These are phyloP conservation scores for Ceratobasidium theobromae DNA, from an alignment of 1,284 basidiomycete species.

Conservation along the genomic window DNA sequence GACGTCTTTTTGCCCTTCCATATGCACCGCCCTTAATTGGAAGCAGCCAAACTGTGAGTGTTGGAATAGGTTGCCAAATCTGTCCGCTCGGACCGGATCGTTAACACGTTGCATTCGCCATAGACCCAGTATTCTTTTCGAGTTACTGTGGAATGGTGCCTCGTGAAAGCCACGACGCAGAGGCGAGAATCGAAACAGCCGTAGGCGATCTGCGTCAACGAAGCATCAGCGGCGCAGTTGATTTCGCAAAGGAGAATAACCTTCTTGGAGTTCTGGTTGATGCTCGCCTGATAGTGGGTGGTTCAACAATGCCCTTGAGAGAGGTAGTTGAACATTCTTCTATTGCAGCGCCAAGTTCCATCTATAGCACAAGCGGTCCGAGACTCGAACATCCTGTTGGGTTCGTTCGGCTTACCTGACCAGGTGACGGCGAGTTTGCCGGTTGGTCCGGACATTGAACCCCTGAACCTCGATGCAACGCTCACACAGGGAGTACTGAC, in stretches of 20 bases:
- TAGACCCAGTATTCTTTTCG: slow-evolving; percentile 95
- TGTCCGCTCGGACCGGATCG: slow-evolving; percentile 29
- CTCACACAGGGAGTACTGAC: slow-evolving; percentile 26
- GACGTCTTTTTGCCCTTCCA: slow-evolving; percentile 83
- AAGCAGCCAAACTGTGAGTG: slow-evolving; percentile 95
- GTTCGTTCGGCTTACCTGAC: slow-evolving; percentile 54
- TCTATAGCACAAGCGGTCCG: slow-evolving; percentile 83
- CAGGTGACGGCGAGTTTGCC: slow-evolving; percentile 1
- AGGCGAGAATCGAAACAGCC: slow-evolving; percentile 31
- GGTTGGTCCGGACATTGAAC: slow-evolving; percentile 18
- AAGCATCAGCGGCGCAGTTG: slow-evolving; percentile 88
- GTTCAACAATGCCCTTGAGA: slow-evolving; percentile 34
- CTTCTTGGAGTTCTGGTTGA: slow-evolving; percentile 91
- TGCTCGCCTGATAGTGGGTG: slow-evolving; percentile 78
- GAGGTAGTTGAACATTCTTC: not conserved
- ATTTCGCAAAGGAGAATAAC: slow-evolving; percentile 93
- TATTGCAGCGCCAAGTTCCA: slow-evolving; percentile 56
- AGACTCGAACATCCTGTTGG: slow-evolving; percentile 84
- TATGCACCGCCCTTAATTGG: slow-evolving; percentile 92
- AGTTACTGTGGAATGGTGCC: slow-evolving; percentile 76
- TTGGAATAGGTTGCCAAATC: not conserved
- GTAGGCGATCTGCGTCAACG: slow-evolving; percentile 33
- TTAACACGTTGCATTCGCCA: slow-evolving; percentile 28
- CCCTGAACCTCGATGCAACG: slow-evolving; percentile 26
- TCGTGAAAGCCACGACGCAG: slow-evolving; percentile 33